Evolutionary conservation across 352 stramenopile genomes (phyloP).

Genomic region (Bremia lactucae): DNA sequence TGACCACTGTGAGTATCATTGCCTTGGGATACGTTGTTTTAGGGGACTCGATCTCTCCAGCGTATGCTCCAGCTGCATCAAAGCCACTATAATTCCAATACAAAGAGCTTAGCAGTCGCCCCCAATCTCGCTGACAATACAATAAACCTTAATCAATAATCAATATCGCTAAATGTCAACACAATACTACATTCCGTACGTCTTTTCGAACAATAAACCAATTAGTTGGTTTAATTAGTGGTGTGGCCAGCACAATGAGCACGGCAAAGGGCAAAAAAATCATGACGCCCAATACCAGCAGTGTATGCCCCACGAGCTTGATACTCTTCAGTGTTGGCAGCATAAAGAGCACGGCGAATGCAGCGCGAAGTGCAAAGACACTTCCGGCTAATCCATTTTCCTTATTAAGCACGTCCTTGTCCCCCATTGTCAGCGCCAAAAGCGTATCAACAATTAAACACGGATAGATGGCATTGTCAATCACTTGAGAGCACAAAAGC

Average conservation of each 20-base stretch:
- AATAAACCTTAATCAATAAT: slow-evolving; percentile 1
- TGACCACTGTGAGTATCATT: slow-evolving; percentile 65
- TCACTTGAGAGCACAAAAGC: slow-evolving; percentile 32
- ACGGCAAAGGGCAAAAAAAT: slow-evolving; percentile 62
- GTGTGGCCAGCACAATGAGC: slow-evolving; percentile 35
- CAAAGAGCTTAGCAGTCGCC: slow-evolving; percentile 46
- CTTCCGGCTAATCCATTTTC: slow-evolving; percentile 16
- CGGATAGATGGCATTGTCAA: slow-evolving; percentile 82
- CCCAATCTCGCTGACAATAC: slow-evolving; percentile 38
- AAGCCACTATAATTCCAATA: slow-evolving; percentile 85
- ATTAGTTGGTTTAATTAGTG: slow-evolving; percentile 51
- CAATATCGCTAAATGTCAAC: background rate
- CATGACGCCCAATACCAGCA: slow-evolving; percentile 51
- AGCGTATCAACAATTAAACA: slow-evolving; percentile 74
- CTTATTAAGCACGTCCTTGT: slow-evolving; percentile 14
- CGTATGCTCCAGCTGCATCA: slow-evolving; percentile 58
- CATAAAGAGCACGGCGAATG: slow-evolving; percentile 60
- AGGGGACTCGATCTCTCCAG: slow-evolving; percentile 58
- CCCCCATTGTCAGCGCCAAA: slow-evolving; percentile 19
- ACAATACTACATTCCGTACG: slow-evolving; percentile 10
- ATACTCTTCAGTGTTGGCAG: slow-evolving; percentile 58
- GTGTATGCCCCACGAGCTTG: slow-evolving; percentile 54
- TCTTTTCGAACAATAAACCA: slow-evolving; percentile 61
- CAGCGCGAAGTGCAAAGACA: slow-evolving; percentile 35
- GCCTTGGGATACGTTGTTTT: slow-evolving; percentile 62